phyloP scores from a whole-genome alignment of 371 early-diverging fungal genomes.

The Mortierella sp. region DNA sequence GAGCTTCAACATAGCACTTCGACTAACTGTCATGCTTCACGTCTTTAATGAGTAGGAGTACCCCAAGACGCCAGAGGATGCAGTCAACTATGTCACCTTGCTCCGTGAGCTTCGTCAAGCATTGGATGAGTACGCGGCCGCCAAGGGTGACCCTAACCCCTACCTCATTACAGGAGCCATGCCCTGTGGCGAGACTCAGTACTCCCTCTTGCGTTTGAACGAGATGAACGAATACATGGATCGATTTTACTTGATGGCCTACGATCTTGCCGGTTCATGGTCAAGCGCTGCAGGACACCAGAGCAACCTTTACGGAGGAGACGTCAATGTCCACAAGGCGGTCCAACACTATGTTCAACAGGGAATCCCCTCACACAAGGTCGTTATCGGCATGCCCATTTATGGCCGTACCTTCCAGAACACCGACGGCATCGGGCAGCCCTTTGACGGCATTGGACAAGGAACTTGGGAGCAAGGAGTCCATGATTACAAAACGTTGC shows the following conservation, averaged over 20 bases:
- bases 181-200: conserved; percentile 74
- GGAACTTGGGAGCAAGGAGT: conserved; percentile 91
- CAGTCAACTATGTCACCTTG: conserved; percentile 79
- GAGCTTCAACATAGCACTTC: not conserved
- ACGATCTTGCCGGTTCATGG: conserved; percentile 82
- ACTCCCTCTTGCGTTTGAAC: conserved; percentile 68
- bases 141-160: conserved; percentile 59
- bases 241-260: conserved; percentile 84
- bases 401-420: conserved; percentile 91
- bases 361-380: conserved; percentile 83
- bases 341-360: conserved; percentile 74
- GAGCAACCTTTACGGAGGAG: conserved; percentile 81
- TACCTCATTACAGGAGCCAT: conserved; percentile 79
- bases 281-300: conserved; percentile 84
- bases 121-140: conserved; percentile 66
- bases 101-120: conserved; percentile 76
- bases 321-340: conserved; percentile 74
- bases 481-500: conserved; percentile 81
- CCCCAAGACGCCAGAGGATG: conserved; percentile 82
- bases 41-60: conserved; percentile 81
- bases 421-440: conserved; percentile 74
- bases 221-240: conserved; percentile 79
- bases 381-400: conserved; percentile 85
- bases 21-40: not conserved
- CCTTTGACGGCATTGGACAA: conserved; percentile 73